phyloP scores from a whole-genome alignment of 2,329 filamentous ascomycete genomes.

The Lachnellula hyalina region DNA sequence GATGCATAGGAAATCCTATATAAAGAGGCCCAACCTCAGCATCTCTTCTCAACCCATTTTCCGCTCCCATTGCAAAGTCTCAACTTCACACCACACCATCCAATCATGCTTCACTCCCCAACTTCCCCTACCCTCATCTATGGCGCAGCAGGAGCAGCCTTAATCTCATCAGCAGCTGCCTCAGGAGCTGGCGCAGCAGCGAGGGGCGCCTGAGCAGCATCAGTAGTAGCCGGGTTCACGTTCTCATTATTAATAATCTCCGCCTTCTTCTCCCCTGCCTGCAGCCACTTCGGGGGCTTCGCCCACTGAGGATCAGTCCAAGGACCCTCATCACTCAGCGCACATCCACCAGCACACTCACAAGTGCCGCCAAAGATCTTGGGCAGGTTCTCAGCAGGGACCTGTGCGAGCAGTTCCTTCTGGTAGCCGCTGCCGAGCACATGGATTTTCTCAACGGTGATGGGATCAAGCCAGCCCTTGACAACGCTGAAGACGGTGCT shows the following conservation, averaged over 20 bases:
- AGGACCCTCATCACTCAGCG: constrained; percentile 82
- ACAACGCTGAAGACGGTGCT: constrained; percentile 77
- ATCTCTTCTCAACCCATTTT: not conserved
- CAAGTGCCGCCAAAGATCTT: constrained; percentile 80
- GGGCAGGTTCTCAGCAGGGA: constrained; percentile 86
- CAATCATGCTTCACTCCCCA: not conserved
- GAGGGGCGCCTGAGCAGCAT: constrained; percentile 14
- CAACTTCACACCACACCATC: not conserved
- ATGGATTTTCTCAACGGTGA: constrained; percentile 94
- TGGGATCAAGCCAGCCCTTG: constrained; percentile 92
- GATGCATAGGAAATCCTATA: not conserved
- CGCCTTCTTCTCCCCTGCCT: constrained; percentile 24
- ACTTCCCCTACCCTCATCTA: constrained; percentile 4
- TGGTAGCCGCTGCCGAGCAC: constrained; percentile 79
- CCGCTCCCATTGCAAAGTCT: not conserved
- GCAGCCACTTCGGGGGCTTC: constrained; percentile 56
- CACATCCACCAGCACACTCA: constrained; percentile 75
- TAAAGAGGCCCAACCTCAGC: not conserved
- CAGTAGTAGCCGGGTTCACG: constrained; percentile 19
- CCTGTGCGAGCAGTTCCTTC: constrained; percentile 75
- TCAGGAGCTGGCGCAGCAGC: constrained; percentile 14
- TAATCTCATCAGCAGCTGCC: constrained; percentile 19
- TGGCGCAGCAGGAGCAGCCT: constrained; percentile 20
- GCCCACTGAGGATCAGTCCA: constrained; percentile 73
- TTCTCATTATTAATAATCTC: constrained; percentile 35